Percentiles rank a stretch among this genome's conserved stretches.
phyloP scores from a whole-genome alignment of 148 eudicot genomes.

The Drosera capensis region DNA sequence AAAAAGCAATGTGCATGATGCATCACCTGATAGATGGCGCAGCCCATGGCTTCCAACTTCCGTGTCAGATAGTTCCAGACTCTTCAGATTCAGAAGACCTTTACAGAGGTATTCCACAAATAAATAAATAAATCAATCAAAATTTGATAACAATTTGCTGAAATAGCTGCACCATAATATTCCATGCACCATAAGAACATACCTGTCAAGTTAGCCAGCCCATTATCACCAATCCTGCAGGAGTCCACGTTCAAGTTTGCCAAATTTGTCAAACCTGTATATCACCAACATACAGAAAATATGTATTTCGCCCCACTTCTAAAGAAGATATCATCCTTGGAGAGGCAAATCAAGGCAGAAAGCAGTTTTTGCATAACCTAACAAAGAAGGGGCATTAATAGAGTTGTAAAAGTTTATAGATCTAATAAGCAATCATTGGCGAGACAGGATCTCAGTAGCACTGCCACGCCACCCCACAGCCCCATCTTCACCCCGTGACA shows the following conservation, averaged over 20 bases:
- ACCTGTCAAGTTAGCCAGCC: conserved; percentile 45
- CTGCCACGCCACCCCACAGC: no score
- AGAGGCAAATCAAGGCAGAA: no score
- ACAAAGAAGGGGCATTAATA: no score
- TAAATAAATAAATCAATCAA: not conserved
- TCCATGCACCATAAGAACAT: not conserved
- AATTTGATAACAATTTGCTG: no score
- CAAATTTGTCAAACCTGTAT: conserved; percentile 54
- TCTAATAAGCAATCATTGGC: no score
- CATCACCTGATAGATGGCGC: conserved; percentile 62
- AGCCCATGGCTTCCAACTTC: conserved; percentile 83
- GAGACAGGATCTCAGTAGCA: no score
- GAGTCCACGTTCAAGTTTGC: conserved; percentile 92
- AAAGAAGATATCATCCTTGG: no score
- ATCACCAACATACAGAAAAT: not conserved
- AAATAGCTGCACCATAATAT: not conserved
- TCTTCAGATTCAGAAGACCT: conserved; percentile 64
- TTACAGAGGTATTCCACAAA: not conserved
- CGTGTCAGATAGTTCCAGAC: conserved; percentile 88
- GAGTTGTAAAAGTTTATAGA: no score
- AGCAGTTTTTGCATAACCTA: no score
- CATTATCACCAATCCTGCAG: conserved; percentile 71
- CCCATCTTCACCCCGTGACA: no score
- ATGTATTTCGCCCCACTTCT: not conserved
- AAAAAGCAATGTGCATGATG: conserved; percentile 1